Base-by-base conservation (phyloP, 2,329 filamentous ascomycete genomes). In the Lasiodiplodia hormozganensis region DNA sequence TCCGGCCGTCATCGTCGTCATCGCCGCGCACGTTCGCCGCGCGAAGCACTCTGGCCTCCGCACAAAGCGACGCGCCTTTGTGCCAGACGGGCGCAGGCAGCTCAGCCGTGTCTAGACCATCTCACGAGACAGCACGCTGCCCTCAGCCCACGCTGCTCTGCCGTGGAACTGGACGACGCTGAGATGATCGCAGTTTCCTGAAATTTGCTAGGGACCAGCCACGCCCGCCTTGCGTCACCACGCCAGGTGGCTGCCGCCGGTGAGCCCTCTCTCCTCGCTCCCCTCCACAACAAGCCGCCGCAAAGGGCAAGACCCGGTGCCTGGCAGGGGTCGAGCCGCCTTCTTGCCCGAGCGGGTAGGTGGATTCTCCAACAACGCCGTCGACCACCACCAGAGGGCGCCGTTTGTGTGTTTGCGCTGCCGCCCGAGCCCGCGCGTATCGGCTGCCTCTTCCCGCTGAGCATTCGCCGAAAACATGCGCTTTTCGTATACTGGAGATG, bases 161-260 rank as follows among this genome's bases (percentile, higher is more conserved):
- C 60, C 47, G 60, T 52, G 60, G 36, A 38, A 52, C 60, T 52
- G 40, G 31, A 34, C 57, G 57, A n/a, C 57, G 21, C 56, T 43
- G 40, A 62, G 60, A 38, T 64, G 60, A 64, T 64, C 60, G 60
- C 60, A 64, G 60, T 64, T 64, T 64, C 60, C 43, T 64, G 28
- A 64, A 49, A 64, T 64, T 64, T 52, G 47, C 18, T n/a, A 64
- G 60, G 60, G 60, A 38, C 60, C 18, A 21, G 11, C 28, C 18
- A 38, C 47, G 8, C 14, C 25, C 47, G 60, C 60, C 60, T 52
- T 64, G 60, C 60, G 60, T 64, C 60, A 64, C 40, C 47, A 21
- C 36, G 31, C 31, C 31, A 14, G 43, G 18, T 52, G 60, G 28
- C 60, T 52, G 43, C 60, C 28, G n/a, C 60, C 60, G 58, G 58